Base-by-base conservation (phyloP, 169 alveolate genomes). In the Besnoitia besnoiti region DNA sequence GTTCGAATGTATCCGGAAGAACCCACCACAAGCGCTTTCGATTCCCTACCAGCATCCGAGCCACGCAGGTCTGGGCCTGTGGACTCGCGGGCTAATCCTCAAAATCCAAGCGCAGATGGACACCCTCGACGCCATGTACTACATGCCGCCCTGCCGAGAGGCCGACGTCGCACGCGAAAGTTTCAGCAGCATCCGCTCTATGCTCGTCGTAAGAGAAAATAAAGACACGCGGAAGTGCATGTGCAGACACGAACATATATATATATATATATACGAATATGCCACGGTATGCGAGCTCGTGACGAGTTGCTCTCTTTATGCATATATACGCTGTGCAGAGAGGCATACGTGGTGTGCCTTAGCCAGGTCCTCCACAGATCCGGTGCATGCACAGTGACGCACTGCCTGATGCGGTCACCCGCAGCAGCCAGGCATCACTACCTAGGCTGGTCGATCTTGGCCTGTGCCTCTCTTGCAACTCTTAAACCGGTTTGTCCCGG, bases 71-170 rank as follows among this genome's bases (percentile, higher is more conserved):
- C 89, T 62, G 84, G 95, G 94, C 33, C 16, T 93, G 93, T 91
- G 94, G 73, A 92, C 93, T 8, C 92, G 92, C 27, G 95, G 95
- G 37, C 47, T 93, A 89, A 89, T 84, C 90, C 55, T 90, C 50
- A 73, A 93, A 14, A 90, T 93, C 24, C 94, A 90, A 90, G 59
- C 55, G 79, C 95, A 93, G 87, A 73, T 75, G 92, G 95, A 76
- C n/a, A 67, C 37, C 14, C 82, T 47, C 30, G 61, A 39, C 21
- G 10, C n/a, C 37, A 40, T 67, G 73, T 16, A 73, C 61, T 75
- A 39, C 62, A 8, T 59, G 77, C 88, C 88, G 50, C 76, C 84
- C 37, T 42, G 85, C 39, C 1, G 85, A 50, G 47, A 42, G 37
- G 59, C 79, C 24, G 94, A 90, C 40, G 67, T 51, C 77, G 92